phyloP scores from a whole-genome alignment of 2,329 filamentous ascomycete species.

The Dactylonectria macrodidyma region DNA sequence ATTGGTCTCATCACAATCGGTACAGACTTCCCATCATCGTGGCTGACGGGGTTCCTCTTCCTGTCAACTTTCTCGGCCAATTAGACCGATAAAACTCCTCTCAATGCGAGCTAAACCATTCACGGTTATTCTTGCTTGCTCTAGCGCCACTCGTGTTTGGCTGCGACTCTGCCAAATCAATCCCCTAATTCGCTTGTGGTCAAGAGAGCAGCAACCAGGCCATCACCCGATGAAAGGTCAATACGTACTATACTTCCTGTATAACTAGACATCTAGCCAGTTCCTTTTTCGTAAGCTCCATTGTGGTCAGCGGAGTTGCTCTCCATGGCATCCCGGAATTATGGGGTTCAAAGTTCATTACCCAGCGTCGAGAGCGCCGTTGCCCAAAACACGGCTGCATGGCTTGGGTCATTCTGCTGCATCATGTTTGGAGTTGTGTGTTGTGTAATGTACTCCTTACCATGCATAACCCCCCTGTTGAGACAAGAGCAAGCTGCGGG shows the following conservation, averaged over 20 bases:
- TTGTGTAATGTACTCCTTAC: slow-evolving; percentile 9
- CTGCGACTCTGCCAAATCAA: slow-evolving; percentile 15
- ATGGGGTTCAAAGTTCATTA: slow-evolving; percentile 21
- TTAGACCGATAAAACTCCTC: slow-evolving; percentile 23
- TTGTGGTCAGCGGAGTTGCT: background rate
- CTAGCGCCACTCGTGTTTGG: slow-evolving; percentile 36
- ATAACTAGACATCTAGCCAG: background rate
- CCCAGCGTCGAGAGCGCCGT: slow-evolving; percentile 8
- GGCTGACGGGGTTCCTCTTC: slow-evolving; percentile 13
- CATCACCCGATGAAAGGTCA: slow-evolving; percentile 23
- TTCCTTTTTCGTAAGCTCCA: background rate
- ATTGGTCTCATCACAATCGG: background rate
- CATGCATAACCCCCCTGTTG: slow-evolving; percentile 21
- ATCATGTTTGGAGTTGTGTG: slow-evolving; percentile 20
- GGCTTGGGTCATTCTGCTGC: slow-evolving; percentile 23
- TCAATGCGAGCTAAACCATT: slow-evolving; percentile 37
- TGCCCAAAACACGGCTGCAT: slow-evolving; percentile 25
- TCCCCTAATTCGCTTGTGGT: slow-evolving; percentile 32
- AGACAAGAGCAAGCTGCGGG: slow-evolving; percentile 17
- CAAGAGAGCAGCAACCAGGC: slow-evolving; percentile 23
- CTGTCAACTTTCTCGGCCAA: slow-evolving; percentile 22
- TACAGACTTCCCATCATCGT: slow-evolving; percentile 20
- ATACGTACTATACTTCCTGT: background rate
- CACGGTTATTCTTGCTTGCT: slow-evolving; percentile 38
- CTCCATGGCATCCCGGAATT: slow-evolving; percentile 14